Evolutionary conservation across 83 land plant genomes (phyloP), one percentile per base, ranked within the genome.

Genomic region (Picea mariana): DNA sequence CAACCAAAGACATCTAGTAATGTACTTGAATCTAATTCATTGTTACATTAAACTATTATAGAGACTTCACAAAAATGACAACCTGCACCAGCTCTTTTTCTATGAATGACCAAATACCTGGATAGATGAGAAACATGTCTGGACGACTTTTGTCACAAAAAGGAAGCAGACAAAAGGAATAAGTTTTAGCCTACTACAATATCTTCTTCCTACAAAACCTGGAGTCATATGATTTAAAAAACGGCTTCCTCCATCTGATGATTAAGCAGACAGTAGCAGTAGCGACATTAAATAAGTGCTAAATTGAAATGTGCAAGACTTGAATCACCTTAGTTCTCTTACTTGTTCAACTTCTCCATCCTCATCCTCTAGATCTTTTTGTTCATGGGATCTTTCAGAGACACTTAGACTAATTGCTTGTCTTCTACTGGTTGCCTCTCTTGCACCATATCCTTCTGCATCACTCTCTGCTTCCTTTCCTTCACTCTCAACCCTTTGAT

Each of bases 371-470:
- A 83, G 82, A 64, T 80, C 90, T 68, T 61, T 86, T 24, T 87
- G 86, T n/a, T 90, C 93, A 80, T 89, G 87, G 80, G 95, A 94
- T 58, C 86, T 87, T 80, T 95, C 99, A 38, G 99, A 97, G 13
- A 84, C 95, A 84, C 93, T 93, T 31, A 87, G 91, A 86, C 94
- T 79, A 2, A 88, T 82, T 62, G 90, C 88, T 62, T 91, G 76
- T 83, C 92, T 90, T 87, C 86, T 85, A 79, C 92, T 87, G 67
- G 91, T 92, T 76, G 83, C 91, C 2, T 85, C 95, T 79, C 93
- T 86, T 52, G 84, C 91, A 55, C 76, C 91, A 83, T 92, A 92
- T 49, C 86, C 92, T 61, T 85, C 95, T 80, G 89, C 96, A 85
- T 92, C 98, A 80, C 98, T 92, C 17, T 92, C 97, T 7, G 82